Evolutionary conservation across 2,329 filamentous ascomycete genomes (phyloP).

Genomic region (Triangularia verruculosa): DNA sequence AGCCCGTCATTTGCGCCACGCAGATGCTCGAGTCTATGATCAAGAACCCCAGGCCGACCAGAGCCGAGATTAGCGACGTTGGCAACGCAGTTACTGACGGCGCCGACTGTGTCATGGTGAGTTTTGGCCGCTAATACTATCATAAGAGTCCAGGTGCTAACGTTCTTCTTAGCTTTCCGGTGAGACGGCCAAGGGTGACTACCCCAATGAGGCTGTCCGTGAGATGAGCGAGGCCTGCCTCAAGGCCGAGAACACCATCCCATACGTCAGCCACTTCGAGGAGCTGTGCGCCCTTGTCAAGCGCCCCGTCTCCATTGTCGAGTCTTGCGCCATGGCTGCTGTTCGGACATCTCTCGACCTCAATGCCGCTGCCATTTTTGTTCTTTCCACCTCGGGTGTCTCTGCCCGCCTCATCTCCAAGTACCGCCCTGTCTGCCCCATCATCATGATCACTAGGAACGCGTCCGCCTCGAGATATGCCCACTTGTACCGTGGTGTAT

Average conservation of each 20-base stretch:
- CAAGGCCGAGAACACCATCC: slow-evolving; percentile 94
- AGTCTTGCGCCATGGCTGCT: slow-evolving; percentile 96
- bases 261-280: slow-evolving; percentile 94
- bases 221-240: slow-evolving; percentile 99
- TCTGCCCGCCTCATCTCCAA: slow-evolving; percentile 95
- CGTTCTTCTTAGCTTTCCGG: slow-evolving; percentile 63
- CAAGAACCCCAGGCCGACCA: slow-evolving; percentile 97
- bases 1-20: slow-evolving; percentile 97
- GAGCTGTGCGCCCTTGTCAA: slow-evolving; percentile 83
- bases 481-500: slow-evolving; percentile 96
- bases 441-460: slow-evolving; percentile 98
- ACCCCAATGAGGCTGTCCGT: slow-evolving; percentile 84
- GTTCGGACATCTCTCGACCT: slow-evolving; percentile 94
- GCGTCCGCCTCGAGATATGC: slow-evolving; percentile 79
- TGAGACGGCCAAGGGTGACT: slow-evolving; percentile 96
- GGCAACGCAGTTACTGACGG: slow-evolving; percentile 97
- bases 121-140: background rate
- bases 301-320: slow-evolving; percentile 80
- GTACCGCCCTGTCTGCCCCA: slow-evolving; percentile 97
- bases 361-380: slow-evolving; percentile 93
- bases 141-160: background rate
- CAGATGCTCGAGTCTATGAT: slow-evolving; percentile 99
- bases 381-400: slow-evolving; percentile 91
- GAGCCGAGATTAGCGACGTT: slow-evolving; percentile 97
- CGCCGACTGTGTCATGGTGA: slow-evolving; percentile 91